Evolutionary conservation across 768 basidiomycete genomes (phyloP).

Genomic region (Baorangia bicolor): DNA sequence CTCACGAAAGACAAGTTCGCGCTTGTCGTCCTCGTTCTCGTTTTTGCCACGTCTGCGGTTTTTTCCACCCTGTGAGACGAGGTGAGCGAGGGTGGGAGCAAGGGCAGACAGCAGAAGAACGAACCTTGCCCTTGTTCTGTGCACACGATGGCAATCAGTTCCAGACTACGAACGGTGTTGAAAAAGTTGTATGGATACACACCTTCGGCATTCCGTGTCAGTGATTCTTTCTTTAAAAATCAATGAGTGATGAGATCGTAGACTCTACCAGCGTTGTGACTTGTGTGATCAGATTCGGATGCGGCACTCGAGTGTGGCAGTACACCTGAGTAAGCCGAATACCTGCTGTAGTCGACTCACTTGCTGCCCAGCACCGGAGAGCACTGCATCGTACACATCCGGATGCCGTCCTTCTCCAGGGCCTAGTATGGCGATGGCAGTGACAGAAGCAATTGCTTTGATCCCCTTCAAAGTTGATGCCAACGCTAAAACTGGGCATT

Average conservation of each 20-base stretch:
- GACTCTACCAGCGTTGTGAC: neutral
- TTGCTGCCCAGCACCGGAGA: no score
- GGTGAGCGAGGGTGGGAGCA: neutral
- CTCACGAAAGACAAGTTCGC: slow-evolving; percentile 97
- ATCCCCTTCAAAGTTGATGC: no score
- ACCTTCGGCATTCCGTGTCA: slow-evolving; percentile 27
- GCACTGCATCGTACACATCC: neutral
- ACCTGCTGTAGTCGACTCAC: no score
- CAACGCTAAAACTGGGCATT: neutral
- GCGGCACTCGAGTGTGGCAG: slow-evolving; percentile 4
- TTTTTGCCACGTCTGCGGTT: slow-evolving; percentile 99
- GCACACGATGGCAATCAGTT: slow-evolving; percentile 1
- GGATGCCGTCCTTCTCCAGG: no score
- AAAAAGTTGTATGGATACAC: neutral
- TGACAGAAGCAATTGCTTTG: no score
- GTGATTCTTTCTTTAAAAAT: neutral
- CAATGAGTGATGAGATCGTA: neutral
- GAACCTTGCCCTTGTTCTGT: slow-evolving; percentile 31
- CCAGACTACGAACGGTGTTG: neutral
- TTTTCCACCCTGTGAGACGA: slow-evolving; percentile 81
- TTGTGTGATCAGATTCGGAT: slow-evolving; percentile 2
- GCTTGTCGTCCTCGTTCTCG: slow-evolving; percentile 98
- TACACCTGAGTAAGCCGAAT: slow-evolving; percentile 4
- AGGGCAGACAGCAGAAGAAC: neutral
- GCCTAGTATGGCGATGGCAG: no score